phyloP scores from a whole-genome alignment of 768 basidiomycete genomes.

The Neoboletus brunneissimus region DNA sequence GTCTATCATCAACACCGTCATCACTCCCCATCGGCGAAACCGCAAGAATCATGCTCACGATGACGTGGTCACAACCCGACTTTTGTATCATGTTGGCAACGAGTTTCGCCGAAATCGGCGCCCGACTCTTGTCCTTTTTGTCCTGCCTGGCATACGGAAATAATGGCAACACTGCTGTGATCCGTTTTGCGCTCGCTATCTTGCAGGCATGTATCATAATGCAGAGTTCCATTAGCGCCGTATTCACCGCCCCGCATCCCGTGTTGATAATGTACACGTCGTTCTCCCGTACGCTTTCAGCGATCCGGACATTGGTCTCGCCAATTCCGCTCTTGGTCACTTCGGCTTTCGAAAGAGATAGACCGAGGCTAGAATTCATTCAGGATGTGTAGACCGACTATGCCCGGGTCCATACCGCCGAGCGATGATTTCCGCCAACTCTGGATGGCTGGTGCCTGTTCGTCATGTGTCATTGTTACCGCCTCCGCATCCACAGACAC shows the following conservation, averaged over 20 bases:
- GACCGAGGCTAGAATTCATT: slow-evolving; percentile 66
- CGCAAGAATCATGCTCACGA: slow-evolving; percentile 53
- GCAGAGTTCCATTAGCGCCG: slow-evolving; percentile 94
- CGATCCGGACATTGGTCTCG: slow-evolving; percentile 88
- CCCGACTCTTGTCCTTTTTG: slow-evolving; percentile 98
- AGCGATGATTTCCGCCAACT: slow-evolving; percentile 91
- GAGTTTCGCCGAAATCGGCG: slow-evolving; percentile 96
- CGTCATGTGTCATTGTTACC: neutral
- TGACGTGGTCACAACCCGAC: slow-evolving; percentile 94
- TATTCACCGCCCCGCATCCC: slow-evolving; percentile 83
- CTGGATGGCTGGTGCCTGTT: slow-evolving; percentile 91
- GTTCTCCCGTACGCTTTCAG: slow-evolving; percentile 94
- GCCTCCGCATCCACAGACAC: neutral
- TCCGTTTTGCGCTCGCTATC: slow-evolving; percentile 96
- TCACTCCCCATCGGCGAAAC: neutral
- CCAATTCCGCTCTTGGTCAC: slow-evolving; percentile 87
- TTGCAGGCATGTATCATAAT: slow-evolving; percentile 99
- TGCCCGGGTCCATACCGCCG: slow-evolving; percentile 57
- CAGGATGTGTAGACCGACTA: slow-evolving; percentile 20
- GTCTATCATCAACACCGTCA: slow-evolving; percentile 50
- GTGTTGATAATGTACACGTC: slow-evolving; percentile 99
- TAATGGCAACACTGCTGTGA: slow-evolving; percentile 96
- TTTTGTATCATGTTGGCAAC: slow-evolving; percentile 97
- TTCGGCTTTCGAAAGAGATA: slow-evolving; percentile 84
- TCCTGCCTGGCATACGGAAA: slow-evolving; percentile 98